These are phyloP conservation scores for Trichosporon sp. DNA, from an alignment of 1,284 basidiomycete genomes.

Conservation along the genomic window DNA sequence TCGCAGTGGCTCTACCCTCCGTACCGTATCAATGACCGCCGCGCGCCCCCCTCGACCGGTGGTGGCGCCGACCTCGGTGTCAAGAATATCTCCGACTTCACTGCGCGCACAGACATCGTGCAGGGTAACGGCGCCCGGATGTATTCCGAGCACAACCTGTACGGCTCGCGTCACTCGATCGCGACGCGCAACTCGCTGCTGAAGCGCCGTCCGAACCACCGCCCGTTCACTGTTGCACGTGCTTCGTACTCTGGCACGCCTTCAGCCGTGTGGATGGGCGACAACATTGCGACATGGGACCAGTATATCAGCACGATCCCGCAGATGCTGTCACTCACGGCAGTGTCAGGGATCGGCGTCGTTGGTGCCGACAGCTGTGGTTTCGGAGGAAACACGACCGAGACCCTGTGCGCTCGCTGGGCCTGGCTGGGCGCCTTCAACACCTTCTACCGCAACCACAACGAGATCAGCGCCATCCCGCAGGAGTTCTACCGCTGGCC, in stretches of 20 bases:
- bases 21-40: constrained; percentile 37
- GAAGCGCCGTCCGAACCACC: constrained; percentile 64
- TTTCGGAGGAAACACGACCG: constrained; percentile 67
- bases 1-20: constrained; percentile 41
- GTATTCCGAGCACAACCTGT: constrained; percentile 68
- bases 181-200: constrained; percentile 67
- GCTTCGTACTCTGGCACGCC: constrained; percentile 69
- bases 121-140: constrained; percentile 67
- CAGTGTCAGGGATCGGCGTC: constrained; percentile 55
- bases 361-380: constrained; percentile 71
- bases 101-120: constrained; percentile 59
- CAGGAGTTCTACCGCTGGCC: constrained; percentile 78
- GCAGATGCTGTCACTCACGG: constrained; percentile 31
- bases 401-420: constrained; percentile 80
- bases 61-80: constrained; percentile 28
- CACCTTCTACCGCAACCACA: constrained; percentile 54
- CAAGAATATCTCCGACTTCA: constrained; percentile 43
- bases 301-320: constrained; percentile 27
- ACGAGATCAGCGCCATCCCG: constrained; percentile 37
- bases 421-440: constrained; percentile 62
- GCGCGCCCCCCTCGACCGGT: constrained; percentile 33
- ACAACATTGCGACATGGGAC: constrained; percentile 66
- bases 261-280: constrained; percentile 66
- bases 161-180: constrained; percentile 70
- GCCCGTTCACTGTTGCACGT: constrained; percentile 69